A percentile compares a stretch with the other conserved stretches of the same genome.
These are phyloP conservation scores for Cercospora sp. DNA, from an alignment of 2,329 filamentous ascomycete species.

Conservation along the genomic window DNA sequence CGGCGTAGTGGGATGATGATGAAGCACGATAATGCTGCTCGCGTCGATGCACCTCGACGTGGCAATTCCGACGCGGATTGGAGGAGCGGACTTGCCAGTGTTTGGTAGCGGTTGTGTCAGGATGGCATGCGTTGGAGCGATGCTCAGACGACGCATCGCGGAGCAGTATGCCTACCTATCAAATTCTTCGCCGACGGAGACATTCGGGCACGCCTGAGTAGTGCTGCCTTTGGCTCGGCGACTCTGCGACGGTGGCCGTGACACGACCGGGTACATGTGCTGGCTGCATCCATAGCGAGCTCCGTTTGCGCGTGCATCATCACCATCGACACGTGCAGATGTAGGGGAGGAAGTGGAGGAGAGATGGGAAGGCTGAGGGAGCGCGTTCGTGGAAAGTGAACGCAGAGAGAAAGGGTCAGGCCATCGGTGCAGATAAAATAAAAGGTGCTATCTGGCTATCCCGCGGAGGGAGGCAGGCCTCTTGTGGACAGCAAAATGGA, in stretches of 20 bases:
- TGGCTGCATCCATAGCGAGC: background rate
- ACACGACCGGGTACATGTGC: background rate
- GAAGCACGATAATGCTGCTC: conserved; percentile 1
- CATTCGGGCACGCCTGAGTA: conserved; percentile 6
- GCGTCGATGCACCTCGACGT: conserved; percentile 4
- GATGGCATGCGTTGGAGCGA: background rate
- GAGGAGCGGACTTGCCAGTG: background rate
- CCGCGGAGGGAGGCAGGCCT: background rate
- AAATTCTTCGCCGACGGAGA: conserved; percentile 8
- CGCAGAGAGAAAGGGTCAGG: background rate
- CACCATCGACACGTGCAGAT: background rate
- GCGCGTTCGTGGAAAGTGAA: background rate
- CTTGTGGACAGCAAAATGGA: too few relatives aligned
- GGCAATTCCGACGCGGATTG: conserved; percentile 1
- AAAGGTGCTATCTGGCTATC: background rate
- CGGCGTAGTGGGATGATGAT: background rate
- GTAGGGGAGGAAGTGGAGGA: background rate
- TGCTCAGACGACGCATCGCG: background rate
- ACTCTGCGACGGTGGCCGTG: background rate
- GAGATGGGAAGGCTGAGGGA: background rate
- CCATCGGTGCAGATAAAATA: background rate
- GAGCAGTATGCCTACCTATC: background rate
- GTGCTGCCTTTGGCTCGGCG: conserved; percentile 8
- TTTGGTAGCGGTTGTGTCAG: conserved; percentile 3
- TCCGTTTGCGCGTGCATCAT: background rate